Percentiles rank a stretch among this genome's conserved stretches.
These are phyloP conservation scores for Thermomyces lanuginosus DNA, from an alignment of 2,329 filamentous ascomycete genomes.

Conservation along the genomic window DNA sequence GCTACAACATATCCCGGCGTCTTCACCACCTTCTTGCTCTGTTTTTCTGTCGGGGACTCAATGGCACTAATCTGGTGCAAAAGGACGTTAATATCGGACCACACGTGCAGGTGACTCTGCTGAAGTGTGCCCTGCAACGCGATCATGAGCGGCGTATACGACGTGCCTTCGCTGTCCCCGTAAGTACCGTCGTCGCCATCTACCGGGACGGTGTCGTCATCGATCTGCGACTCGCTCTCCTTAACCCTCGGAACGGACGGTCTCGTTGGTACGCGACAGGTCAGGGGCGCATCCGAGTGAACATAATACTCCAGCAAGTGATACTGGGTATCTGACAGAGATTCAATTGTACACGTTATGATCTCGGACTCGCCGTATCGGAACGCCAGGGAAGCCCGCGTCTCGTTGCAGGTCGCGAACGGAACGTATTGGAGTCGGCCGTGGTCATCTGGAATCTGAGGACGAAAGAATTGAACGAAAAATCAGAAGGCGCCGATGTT, in stretches of 20 bases:
- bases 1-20: constrained; percentile 66
- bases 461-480: too few species aligned
- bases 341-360: constrained; percentile 36
- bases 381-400: constrained; percentile 63
- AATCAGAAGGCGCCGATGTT: constrained; percentile 1
- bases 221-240: constrained; percentile 15
- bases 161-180: constrained; percentile 11
- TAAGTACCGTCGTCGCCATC: constrained; percentile 35
- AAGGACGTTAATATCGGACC: constrained; percentile 75
- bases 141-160: constrained; percentile 62
- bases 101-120: constrained; percentile 75
- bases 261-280: constrained; percentile 73
- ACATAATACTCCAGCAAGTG: constrained; percentile 70
- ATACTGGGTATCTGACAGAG: constrained; percentile 37
- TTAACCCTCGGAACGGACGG: constrained; percentile 35
- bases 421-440: constrained; percentile 84
- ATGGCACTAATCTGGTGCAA: constrained; percentile 41
- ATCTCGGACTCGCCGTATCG: constrained; percentile 61
- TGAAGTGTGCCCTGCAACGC: constrained; percentile 81
- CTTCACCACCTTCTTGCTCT: constrained; percentile 27
- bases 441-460: constrained; percentile 56
- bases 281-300: constrained; percentile 83
- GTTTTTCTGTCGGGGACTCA: constrained; percentile 37
- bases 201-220: constrained; percentile 25
- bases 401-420: constrained; percentile 83